Evolutionary conservation across 139 green algal species (phyloP).

Genomic region (Haematococcus sp.): DNA sequence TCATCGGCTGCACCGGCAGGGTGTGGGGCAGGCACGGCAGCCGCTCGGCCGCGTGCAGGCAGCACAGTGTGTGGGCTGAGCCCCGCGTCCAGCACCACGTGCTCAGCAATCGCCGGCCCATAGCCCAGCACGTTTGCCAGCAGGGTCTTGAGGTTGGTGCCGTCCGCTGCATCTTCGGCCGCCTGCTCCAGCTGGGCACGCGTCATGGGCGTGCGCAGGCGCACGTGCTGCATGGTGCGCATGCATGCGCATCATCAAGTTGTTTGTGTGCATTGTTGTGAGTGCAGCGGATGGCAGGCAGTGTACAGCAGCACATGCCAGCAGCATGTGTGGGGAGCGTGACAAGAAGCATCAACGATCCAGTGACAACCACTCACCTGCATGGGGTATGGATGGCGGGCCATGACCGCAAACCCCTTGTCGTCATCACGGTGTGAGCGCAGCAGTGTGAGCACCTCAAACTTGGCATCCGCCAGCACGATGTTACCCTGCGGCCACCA

Average conservation of each 20-base stretch:
- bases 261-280: background rate
- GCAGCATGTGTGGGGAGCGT: too few relatives aligned
- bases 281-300: background rate
- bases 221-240: conserved; percentile 2
- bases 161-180: background rate
- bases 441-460: conserved; percentile 91
- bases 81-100: conserved; percentile 68
- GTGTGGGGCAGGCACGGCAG: background rate
- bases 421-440: conserved; percentile 90
- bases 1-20: background rate
- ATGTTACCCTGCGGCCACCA: conserved; percentile 84
- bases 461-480: conserved; percentile 86
- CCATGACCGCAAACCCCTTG: conserved; percentile 69
- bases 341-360: too few relatives aligned
- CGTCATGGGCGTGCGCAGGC: background rate
- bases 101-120: conserved; percentile 78
- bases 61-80: conserved; percentile 47
- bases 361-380: conserved; percentile 3
- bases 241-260: background rate
- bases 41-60: background rate
- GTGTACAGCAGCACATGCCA: background rate
- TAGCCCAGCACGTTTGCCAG: conserved; percentile 59
- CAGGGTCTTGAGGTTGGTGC: conserved; percentile 12
- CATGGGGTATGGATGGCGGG: conserved; percentile 63
- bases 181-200: background rate